phyloP scores from a whole-genome alignment of 495 filamentous ascomycete species.

The Neurospora sp. region DNA sequence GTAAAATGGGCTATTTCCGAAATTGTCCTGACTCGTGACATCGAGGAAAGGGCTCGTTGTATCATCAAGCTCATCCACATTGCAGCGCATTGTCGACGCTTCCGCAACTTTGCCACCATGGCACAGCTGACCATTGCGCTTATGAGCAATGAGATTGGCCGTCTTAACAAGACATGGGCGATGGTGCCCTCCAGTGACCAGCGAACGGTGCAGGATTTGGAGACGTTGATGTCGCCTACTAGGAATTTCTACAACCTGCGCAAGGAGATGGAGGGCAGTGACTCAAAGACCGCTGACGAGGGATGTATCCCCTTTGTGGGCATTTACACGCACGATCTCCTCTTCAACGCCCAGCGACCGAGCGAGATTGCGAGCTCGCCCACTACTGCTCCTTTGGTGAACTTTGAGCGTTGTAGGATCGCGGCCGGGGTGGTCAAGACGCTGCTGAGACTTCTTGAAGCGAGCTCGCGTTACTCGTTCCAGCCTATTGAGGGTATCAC shows the following conservation, averaged over 20 bases:
- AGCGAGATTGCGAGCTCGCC: slow-evolving; percentile 53
- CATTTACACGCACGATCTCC: slow-evolving; percentile 90
- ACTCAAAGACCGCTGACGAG: slow-evolving; percentile 43
- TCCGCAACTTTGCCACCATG: slow-evolving; percentile 95
- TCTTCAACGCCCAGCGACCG: slow-evolving; percentile 89
- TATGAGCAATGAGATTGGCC: slow-evolving; percentile 67
- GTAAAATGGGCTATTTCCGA: slow-evolving; percentile 96
- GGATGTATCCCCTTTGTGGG: slow-evolving; percentile 97
- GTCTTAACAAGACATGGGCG: slow-evolving; percentile 73
- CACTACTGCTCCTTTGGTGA: slow-evolving; percentile 67
- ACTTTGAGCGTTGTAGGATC: slow-evolving; percentile 89
- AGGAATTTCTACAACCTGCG: slow-evolving; percentile 86
- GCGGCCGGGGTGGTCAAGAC: slow-evolving; percentile 90
- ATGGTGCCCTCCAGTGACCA: slow-evolving; percentile 62
- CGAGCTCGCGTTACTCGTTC: slow-evolving; percentile 82
- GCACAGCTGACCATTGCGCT: slow-evolving; percentile 88
- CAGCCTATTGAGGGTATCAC: slow-evolving; percentile 77
- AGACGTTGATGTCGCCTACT: slow-evolving; percentile 73
- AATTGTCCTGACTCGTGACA: slow-evolving; percentile 70
- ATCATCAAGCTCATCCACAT: slow-evolving; percentile 91
- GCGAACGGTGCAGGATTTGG: slow-evolving; percentile 67
- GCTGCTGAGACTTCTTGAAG: slow-evolving; percentile 78
- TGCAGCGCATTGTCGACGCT: slow-evolving; percentile 68
- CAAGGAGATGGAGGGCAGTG: slow-evolving; percentile 74
- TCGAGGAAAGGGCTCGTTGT: slow-evolving; percentile 72